These are phyloP conservation scores for Solanum chmielewskii DNA, from an alignment of 257 asterid species.

Conservation along the genomic window DNA sequence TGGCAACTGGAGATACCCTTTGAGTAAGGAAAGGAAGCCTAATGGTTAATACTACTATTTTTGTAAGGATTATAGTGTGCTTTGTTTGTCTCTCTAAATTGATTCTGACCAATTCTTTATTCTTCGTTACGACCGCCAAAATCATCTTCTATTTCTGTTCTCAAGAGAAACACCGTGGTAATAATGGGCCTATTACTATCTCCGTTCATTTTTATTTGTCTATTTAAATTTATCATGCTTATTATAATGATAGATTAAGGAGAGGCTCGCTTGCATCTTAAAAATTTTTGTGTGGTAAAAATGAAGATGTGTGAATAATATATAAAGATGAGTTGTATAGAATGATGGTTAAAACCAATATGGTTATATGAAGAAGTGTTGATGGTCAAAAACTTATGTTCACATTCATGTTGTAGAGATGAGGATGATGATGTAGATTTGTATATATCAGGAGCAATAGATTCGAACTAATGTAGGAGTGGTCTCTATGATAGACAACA, in stretches of 20 bases:
- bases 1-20: not conserved
- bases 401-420: not conserved
- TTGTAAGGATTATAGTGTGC: not conserved
- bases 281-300: no score
- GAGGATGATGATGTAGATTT: not conserved
- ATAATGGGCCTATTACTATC: not conserved
- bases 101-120: not conserved
- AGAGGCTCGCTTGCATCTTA: no score
- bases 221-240: no score
- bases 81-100: not conserved
- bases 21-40: not conserved
- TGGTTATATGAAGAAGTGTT: no score
- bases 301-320: no score
- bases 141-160: not conserved
- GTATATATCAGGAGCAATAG: no score
- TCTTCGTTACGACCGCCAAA: not conserved
- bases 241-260: no score
- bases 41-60: not conserved
- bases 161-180: not conserved
- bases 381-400: no score
- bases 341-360: no score
- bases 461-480: not conserved
- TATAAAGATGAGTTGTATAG: no score
- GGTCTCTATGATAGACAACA: not conserved
- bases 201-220: no score